These are phyloP conservation scores for Microbotryum saponariae DNA, from an alignment of 1,284 basidiomycete species.

Conservation along the genomic window DNA sequence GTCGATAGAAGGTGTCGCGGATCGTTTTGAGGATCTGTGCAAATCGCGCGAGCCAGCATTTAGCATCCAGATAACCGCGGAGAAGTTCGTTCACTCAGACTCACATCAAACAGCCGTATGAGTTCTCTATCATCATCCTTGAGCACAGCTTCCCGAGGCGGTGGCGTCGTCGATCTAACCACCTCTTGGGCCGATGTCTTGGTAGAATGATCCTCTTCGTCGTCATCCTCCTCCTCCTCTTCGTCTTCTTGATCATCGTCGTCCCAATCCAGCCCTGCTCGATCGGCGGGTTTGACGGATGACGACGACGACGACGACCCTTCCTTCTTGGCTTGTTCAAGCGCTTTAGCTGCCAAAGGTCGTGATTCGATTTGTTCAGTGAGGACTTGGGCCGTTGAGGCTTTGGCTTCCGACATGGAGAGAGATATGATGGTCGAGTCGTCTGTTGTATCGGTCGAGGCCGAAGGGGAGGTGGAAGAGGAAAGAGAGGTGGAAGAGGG, in stretches of 20 bases:
- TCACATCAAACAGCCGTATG: constrained; percentile 60
- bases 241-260: constrained; percentile 4
- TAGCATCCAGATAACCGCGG: constrained; percentile 52
- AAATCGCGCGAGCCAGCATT: constrained; percentile 37
- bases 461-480: constrained; percentile 34
- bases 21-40: constrained; percentile 34
- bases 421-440: constrained; percentile 35
- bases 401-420: constrained; percentile 22
- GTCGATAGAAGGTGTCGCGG: constrained; percentile 50
- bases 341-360: constrained; percentile 77
- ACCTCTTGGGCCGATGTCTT: constrained; percentile 32
- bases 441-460: constrained; percentile 34
- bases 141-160: constrained; percentile 57
- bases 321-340: constrained; percentile 14
- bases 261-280: constrained; percentile 50
- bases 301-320: neutral
- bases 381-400: constrained; percentile 46
- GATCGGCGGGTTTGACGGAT: neutral
- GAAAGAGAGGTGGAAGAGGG: constrained; percentile 36
- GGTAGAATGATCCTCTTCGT: constrained; percentile 17
- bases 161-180: too few relatives aligned
- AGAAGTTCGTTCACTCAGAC: constrained; percentile 29
- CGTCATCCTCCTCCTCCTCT: constrained; percentile 24
- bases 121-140: constrained; percentile 86
- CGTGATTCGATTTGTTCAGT: constrained; percentile 77